Conservation (phyloP, 2,329 filamentous ascomycete genomes). For the Thermomyces lanuginosus region DNA sequence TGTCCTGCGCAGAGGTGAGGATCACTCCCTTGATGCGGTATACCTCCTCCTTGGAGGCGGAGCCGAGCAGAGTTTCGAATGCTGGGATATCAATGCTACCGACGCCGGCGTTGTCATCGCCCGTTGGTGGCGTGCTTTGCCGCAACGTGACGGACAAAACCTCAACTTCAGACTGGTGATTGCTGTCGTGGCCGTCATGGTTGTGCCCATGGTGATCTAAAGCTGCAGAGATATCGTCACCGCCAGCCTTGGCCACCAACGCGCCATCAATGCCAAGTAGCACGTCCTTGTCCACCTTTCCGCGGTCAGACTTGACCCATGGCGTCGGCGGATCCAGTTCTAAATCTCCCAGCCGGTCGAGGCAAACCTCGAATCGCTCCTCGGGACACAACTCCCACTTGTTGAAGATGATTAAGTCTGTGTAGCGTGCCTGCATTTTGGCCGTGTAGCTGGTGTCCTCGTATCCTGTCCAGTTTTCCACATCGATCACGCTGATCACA, state of each 20-base stretch:
- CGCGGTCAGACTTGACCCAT: slow-evolving; percentile 70
- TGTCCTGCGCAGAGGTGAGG: slow-evolving; percentile 25
- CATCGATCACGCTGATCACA: slow-evolving; percentile 77
- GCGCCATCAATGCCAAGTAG: slow-evolving; percentile 80
- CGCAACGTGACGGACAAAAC: slow-evolving; percentile 74
- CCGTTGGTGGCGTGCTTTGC: too few species aligned
- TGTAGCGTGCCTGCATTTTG: slow-evolving; percentile 73
- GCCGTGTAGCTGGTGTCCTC: slow-evolving; percentile 83
- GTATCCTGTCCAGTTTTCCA: slow-evolving; percentile 89
- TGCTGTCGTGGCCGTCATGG: slow-evolving; percentile 16
- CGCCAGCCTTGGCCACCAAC: slow-evolving; percentile 30
- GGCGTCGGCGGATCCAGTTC: slow-evolving; percentile 52
- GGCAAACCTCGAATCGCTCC: slow-evolving; percentile 55
- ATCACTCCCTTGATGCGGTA: slow-evolving; percentile 79
- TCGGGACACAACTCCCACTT: slow-evolving; percentile 75
- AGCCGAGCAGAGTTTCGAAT: slow-evolving; percentile 49
- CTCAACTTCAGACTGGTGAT: slow-evolving; percentile 76
- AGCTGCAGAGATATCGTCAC: background rate
- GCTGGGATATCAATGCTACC: slow-evolving; percentile 36
- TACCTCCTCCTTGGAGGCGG: slow-evolving; percentile 78
- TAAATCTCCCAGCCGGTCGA: slow-evolving; percentile 65
- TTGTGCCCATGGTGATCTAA: slow-evolving; percentile 6
- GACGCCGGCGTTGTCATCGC: slow-evolving; percentile 12
- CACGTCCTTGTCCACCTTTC: slow-evolving; percentile 60
- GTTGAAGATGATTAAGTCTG: slow-evolving; percentile 79